Conservation (phyloP, 805 yeast genomes). For the Nakazawaea anatomiae region DNA sequence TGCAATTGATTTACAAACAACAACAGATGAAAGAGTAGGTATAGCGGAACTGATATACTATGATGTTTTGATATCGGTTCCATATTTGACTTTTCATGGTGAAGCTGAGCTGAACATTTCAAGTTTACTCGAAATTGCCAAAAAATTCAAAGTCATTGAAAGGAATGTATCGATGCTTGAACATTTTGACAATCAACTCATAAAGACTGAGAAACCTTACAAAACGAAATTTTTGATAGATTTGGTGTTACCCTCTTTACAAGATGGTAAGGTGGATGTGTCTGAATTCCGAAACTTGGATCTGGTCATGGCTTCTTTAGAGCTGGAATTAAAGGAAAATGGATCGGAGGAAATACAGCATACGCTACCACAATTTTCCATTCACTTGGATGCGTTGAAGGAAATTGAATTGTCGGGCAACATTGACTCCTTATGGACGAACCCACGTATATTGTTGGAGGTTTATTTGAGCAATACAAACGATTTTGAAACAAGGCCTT, state of each 20-base stretch:
- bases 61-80: conserved; percentile 55
- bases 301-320: conserved; percentile 22
- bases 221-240: conserved; percentile 41
- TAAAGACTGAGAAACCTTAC: conserved; percentile 38
- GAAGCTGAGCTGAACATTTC: conserved; percentile 28
- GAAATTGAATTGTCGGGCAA: conserved; percentile 35
- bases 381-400: conserved; percentile 30
- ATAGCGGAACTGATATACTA: conserved; percentile 66
- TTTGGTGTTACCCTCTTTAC: conserved; percentile 47
- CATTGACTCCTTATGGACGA: conserved; percentile 63
- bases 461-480: conserved; percentile 46
- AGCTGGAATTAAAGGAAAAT: conserved; percentile 10
- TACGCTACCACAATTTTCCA: conserved; percentile 16
- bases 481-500: conserved; percentile 63
- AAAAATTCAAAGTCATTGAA: conserved; percentile 26
- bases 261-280: conserved; percentile 28
- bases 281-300: conserved; percentile 37
- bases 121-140: conserved; percentile 42
- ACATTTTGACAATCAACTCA: conserved; percentile 32
- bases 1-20: conserved; percentile 50
- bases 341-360: conserved; percentile 23
- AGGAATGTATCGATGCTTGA: conserved; percentile 15
- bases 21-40: conserved; percentile 37
- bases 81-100: conserved; percentile 35
- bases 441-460: conserved; percentile 56